Evolutionary conservation across 2,329 filamentous ascomycete species (phyloP).

Genomic region (Metarhizium rileyi): DNA sequence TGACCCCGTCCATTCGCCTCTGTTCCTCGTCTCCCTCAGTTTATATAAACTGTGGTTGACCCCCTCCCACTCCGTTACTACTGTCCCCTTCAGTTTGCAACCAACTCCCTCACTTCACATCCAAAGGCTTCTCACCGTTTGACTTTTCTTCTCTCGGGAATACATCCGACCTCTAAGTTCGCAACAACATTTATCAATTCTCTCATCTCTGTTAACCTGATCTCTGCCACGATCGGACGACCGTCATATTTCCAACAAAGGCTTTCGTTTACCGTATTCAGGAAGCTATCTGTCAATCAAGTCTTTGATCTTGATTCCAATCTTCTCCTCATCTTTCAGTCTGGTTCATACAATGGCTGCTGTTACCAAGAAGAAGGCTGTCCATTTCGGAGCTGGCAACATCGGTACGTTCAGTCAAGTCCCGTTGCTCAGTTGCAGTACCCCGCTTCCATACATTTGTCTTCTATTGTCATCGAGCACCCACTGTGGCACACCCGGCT

Average conservation of each 20-base stretch:
- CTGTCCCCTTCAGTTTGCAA: background rate
- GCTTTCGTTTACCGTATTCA: background rate
- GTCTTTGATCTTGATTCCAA: background rate
- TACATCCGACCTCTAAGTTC: background rate
- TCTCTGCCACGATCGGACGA: no score
- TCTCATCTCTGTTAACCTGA: background rate
- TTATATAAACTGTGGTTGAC: slow-evolving; percentile 3
- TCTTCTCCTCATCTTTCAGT: slow-evolving; percentile 6
- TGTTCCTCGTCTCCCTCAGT: background rate
- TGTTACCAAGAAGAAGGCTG: slow-evolving; percentile 48
- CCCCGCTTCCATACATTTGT: slow-evolving; percentile 1
- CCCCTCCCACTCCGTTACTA: background rate
- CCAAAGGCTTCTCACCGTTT: slow-evolving; percentile 1
- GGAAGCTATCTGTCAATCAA: background rate
- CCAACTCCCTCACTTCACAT: background rate
- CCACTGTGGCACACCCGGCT: background rate
- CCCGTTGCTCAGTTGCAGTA: background rate
- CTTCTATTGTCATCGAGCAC: background rate
- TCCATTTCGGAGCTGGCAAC: slow-evolving; percentile 81
- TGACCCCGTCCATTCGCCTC: background rate
- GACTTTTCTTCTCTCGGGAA: background rate
- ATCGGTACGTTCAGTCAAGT: slow-evolving; percentile 54
- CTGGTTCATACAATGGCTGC: slow-evolving; percentile 35
- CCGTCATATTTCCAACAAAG: no score
- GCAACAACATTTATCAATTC: background rate